A percentile compares a stretch with the other conserved stretches of the same genome.
Conservation (phyloP, 306 rosid genomes). For the Begonia fuchsioides region DNA sequence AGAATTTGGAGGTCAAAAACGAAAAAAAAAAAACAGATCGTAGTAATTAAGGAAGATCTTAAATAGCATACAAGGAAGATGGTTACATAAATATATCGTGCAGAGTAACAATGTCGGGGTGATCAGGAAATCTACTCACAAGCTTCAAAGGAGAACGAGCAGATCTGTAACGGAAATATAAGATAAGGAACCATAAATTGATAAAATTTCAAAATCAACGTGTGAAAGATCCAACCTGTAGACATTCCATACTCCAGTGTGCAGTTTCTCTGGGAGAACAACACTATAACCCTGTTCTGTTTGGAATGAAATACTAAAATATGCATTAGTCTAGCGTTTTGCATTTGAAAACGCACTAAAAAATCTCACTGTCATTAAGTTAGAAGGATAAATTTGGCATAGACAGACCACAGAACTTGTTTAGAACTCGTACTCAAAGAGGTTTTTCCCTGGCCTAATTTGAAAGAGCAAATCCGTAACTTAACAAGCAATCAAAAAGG, state of each 20-base stretch:
- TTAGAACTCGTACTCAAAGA: no score
- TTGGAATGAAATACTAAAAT: slow-evolving; percentile 22
- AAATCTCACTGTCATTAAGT: no score
- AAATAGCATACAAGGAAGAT: slow-evolving; percentile 6
- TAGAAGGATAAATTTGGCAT: no score
- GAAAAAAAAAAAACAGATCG: no score
- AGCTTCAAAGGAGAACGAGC: slow-evolving; percentile 62
- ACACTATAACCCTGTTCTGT: slow-evolving; percentile 88
- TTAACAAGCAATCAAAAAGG: no score
- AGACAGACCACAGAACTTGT: no score
- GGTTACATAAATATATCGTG: slow-evolving; percentile 94
- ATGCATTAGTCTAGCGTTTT: slow-evolving; percentile 10
- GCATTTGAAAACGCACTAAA: no score
- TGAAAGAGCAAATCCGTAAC: no score
- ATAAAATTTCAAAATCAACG: slow-evolving; percentile 8
- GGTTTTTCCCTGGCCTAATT: no score
- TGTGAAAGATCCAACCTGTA: slow-evolving; percentile 42
- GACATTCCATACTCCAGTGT: slow-evolving; percentile 92
- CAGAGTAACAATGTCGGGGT: slow-evolving; percentile 77
- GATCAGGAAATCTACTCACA: slow-evolving; percentile 57
- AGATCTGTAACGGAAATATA: slow-evolving; percentile 38
- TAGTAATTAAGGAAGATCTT: no score
- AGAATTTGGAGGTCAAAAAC: neutral
- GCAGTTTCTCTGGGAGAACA: slow-evolving; percentile 91
- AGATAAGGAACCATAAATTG: neutral